Evolutionary conservation across 768 basidiomycete species (phyloP).

Genomic region (Rhodotorula paludigena): DNA sequence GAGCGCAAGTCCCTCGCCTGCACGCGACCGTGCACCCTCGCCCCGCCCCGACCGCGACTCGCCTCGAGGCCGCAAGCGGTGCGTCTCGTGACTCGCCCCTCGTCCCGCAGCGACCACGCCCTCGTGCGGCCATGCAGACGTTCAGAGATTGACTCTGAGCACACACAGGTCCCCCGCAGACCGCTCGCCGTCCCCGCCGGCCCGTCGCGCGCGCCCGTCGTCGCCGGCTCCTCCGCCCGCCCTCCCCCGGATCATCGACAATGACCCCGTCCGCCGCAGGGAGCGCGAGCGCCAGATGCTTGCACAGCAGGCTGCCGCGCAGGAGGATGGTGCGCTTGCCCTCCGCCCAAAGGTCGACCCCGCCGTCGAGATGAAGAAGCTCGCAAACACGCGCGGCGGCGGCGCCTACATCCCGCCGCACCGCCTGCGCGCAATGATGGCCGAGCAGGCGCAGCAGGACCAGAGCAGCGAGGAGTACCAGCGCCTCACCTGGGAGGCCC

Average conservation of each 20-base stretch:
- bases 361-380: constrained; percentile 41
- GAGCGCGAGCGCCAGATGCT: constrained; percentile 77
- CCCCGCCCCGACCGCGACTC: neutral
- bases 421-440: constrained; percentile 69
- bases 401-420: constrained; percentile 97
- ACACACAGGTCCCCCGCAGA: constrained; percentile 23
- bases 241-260: constrained; percentile 51
- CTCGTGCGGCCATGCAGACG: neutral
- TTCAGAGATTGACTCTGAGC: neutral
- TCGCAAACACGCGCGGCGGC: constrained; percentile 63
- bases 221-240: constrained; percentile 5
- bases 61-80: constrained; percentile 24
- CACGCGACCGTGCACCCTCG: neutral
- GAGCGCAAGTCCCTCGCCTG: constrained; percentile 14
- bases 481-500: constrained; percentile 91
- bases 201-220: constrained; percentile 24
- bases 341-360: constrained; percentile 56
- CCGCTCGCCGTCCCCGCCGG: constrained; percentile 27
- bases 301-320: constrained; percentile 63
- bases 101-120: neutral
- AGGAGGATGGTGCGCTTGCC: constrained; percentile 50
- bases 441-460: constrained; percentile 74
- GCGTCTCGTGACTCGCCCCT: constrained; percentile 16
- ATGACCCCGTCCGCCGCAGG: constrained; percentile 67
- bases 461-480: constrained; percentile 86